Evolutionary conservation across 805 yeast genomes (phyloP).

Genomic region (Kluyveromyces starmeri): DNA sequence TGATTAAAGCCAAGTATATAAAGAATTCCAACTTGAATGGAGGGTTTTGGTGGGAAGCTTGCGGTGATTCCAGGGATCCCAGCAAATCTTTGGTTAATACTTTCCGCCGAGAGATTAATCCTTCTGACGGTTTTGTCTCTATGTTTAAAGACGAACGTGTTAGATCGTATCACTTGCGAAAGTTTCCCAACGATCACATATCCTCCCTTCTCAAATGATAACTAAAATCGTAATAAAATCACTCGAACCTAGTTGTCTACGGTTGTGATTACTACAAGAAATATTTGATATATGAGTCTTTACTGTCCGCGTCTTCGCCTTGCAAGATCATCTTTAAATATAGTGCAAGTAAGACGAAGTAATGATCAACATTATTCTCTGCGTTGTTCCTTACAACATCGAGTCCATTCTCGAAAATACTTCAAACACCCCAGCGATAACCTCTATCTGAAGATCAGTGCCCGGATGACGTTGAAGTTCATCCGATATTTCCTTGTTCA

Average conservation of each 20-base stretch:
- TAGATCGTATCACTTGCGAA: conserved; percentile 13
- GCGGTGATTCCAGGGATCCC: conserved; percentile 48
- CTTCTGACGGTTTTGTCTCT: conserved; percentile 2
- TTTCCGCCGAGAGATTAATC: conserved; percentile 32
- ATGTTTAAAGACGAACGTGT: conserved; percentile 7
- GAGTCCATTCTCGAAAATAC: conserved; percentile 92
- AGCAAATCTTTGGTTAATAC: conserved; percentile 35
- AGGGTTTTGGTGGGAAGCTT: conserved; percentile 93
- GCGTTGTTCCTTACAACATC: conserved; percentile 41
- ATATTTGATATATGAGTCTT: too few species aligned
- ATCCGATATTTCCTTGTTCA: conserved; percentile 37
- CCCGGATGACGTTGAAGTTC: conserved; percentile 36
- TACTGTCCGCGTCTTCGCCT: too few species aligned
- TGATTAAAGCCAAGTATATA: conserved; percentile 53
- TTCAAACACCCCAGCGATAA: conserved; percentile 83
- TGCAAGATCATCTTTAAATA: too few species aligned
- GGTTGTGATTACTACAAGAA: too few species aligned
- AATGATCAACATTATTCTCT: background rate
- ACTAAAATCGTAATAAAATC: too few species aligned
- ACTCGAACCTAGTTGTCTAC: too few species aligned
- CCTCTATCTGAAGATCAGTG: conserved; percentile 65
- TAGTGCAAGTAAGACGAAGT: too few species aligned
- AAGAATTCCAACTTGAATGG: conserved; percentile 51
- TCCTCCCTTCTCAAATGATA: conserved; percentile 2
- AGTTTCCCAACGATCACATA: conserved; percentile 16